These are phyloP conservation scores for Daedalea quercina DNA, from an alignment of 768 basidiomycete species.

Conservation along the genomic window DNA sequence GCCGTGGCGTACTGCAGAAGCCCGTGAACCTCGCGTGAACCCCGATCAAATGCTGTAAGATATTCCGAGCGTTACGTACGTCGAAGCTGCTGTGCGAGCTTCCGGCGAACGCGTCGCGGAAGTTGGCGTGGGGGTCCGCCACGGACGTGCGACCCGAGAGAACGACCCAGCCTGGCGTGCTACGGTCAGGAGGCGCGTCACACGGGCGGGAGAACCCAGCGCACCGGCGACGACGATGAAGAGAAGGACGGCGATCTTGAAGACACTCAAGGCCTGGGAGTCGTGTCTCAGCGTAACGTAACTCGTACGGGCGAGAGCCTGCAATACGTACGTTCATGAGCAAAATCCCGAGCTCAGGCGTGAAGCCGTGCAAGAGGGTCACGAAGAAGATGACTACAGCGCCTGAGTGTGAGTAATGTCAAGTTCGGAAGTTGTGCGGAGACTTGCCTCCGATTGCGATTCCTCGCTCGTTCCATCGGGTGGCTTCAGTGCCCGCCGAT, in stretches of 20 bases:
- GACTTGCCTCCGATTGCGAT: slow-evolving; percentile 47
- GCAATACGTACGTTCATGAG: slow-evolving; percentile 43
- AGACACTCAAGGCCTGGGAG: slow-evolving; percentile 35
- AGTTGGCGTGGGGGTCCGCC: slow-evolving; percentile 49
- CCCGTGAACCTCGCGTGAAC: too few relatives aligned
- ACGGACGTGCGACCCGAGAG: slow-evolving; percentile 50
- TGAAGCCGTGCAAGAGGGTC: slow-evolving; percentile 45
- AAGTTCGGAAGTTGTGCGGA: not conserved
- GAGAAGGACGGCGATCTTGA: slow-evolving; percentile 10
- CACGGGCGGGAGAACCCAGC: not conserved
- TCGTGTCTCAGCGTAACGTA: not conserved
- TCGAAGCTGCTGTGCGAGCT: slow-evolving; percentile 47
- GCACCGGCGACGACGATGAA: slow-evolving; percentile 31
- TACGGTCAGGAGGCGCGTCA: not conserved
- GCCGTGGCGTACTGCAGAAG: slow-evolving; percentile 50
- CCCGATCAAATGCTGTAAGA: not conserved
- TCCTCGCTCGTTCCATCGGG: slow-evolving; percentile 48
- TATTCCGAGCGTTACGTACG: slow-evolving; percentile 16
- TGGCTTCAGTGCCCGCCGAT: slow-evolving; percentile 23
- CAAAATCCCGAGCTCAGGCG: slow-evolving; percentile 40
- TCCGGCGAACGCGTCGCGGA: slow-evolving; percentile 49
- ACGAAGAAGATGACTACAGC: slow-evolving; percentile 42
- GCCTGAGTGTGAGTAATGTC: not conserved
- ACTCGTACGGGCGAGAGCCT: not conserved
- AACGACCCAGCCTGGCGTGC: slow-evolving; percentile 49